A percentile compares a stretch with the other conserved stretches of the same genome.
Evolutionary conservation across 2,329 filamentous ascomycete species (phyloP).

Genomic region (Botrytis porri): DNA sequence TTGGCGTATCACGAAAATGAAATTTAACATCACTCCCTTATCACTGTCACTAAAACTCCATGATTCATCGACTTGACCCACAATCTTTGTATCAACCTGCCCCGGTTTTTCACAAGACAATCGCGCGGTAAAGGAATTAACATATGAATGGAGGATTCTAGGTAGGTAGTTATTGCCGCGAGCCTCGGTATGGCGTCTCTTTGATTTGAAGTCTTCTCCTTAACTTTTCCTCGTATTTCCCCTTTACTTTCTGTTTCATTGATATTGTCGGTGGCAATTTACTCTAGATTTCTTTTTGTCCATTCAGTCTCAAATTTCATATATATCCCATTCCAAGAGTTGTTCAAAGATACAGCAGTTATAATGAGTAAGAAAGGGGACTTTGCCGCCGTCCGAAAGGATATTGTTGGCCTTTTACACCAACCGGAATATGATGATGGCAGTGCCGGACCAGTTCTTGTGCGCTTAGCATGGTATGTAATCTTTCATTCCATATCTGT

Average conservation of each 20-base stretch:
- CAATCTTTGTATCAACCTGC: slow-evolving; percentile 12
- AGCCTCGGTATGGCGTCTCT: slow-evolving; percentile 30
- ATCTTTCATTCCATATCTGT: neutral
- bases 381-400: slow-evolving; percentile 46
- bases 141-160: neutral
- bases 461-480: slow-evolving; percentile 59
- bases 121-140: slow-evolving; percentile 25
- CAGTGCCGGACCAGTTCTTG: slow-evolving; percentile 60
- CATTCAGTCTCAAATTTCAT: neutral
- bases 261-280: neutral
- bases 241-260: neutral
- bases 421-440: slow-evolving; percentile 65
- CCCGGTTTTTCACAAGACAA: slow-evolving; percentile 13
- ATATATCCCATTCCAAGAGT: neutral
- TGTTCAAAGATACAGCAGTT: neutral
- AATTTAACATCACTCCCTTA: slow-evolving; percentile 10
- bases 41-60: slow-evolving; percentile 19
- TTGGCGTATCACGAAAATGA: neutral
- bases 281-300: slow-evolving; percentile 7
- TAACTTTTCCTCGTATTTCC: slow-evolving; percentile 22
- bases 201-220: slow-evolving; percentile 14
- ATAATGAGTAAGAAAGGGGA: slow-evolving; percentile 56
- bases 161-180: slow-evolving; percentile 21
- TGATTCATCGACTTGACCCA: slow-evolving; percentile 26
- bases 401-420: slow-evolving; percentile 43